Evolutionary conservation across 2,329 filamentous ascomycete species (phyloP).

Genomic region (Cladobotryum protrusum): DNA sequence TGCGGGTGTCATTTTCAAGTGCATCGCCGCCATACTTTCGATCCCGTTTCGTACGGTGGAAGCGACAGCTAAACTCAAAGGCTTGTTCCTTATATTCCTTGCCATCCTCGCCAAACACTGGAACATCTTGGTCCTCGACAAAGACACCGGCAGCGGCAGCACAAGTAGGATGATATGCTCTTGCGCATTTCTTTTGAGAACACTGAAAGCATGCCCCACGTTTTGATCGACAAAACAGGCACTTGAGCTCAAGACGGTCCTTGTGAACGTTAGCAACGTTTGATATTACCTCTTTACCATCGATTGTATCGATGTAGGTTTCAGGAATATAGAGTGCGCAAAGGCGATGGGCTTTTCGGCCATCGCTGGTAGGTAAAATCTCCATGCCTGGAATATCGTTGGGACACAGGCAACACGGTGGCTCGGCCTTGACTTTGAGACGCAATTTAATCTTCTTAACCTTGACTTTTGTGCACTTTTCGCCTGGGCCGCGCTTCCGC

Average conservation of each 20-base stretch:
- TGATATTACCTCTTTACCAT: slow-evolving; percentile 66
- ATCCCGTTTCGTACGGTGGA: slow-evolving; percentile 83
- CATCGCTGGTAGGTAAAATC: slow-evolving; percentile 81
- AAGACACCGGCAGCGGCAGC: slow-evolving; percentile 88
- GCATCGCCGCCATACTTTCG: slow-evolving; percentile 64
- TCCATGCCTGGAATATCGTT: slow-evolving; percentile 79
- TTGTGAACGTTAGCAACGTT: slow-evolving; percentile 80
- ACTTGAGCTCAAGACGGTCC: slow-evolving; percentile 84
- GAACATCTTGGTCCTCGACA: slow-evolving; percentile 78
- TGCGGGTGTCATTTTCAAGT: slow-evolving; percentile 63
- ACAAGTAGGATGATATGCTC: slow-evolving; percentile 92
- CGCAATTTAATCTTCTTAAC: slow-evolving; percentile 78
- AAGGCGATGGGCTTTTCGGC: slow-evolving; percentile 76
- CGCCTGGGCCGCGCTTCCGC: slow-evolving; percentile 38
- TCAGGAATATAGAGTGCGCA: slow-evolving; percentile 91
- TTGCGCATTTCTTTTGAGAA: slow-evolving; percentile 85
- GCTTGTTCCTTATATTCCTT: slow-evolving; percentile 88
- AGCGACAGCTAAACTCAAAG: slow-evolving; percentile 90
- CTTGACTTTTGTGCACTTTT: slow-evolving; percentile 43
- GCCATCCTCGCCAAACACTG: slow-evolving; percentile 83
- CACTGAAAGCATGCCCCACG: slow-evolving; percentile 97
- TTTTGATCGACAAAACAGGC: slow-evolving; percentile 89
- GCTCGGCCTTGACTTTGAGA: slow-evolving; percentile 62
- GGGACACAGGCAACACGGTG: slow-evolving; percentile 86
- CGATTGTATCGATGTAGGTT: slow-evolving; percentile 71